Percentiles rank a stretch among this genome's conserved stretches.
Evolutionary conservation across 2,329 filamentous ascomycete genomes (phyloP).

Genomic region (Dactylellina leptospora): DNA sequence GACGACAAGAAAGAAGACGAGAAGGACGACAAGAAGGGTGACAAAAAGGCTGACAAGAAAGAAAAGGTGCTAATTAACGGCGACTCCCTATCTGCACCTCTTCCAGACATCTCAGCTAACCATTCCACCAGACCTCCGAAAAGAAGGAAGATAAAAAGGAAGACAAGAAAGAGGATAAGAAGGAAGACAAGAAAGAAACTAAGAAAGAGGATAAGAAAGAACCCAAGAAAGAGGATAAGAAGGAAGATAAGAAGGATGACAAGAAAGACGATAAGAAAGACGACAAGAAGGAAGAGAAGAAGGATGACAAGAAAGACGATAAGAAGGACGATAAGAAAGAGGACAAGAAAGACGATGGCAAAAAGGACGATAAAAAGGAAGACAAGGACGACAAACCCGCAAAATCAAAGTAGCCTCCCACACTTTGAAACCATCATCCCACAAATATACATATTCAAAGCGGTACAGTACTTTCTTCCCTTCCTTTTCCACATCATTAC

Average conservation of each 20-base stretch:
- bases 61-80: constrained; percentile 1
- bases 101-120: background rate
- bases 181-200: constrained; percentile 12
- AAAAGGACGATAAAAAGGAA: constrained; percentile 54
- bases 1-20: constrained; percentile 11
- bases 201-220: constrained; percentile 24
- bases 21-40: constrained; percentile 6
- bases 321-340: constrained; percentile 45
- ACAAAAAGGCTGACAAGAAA: constrained; percentile 4
- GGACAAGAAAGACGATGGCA: constrained; percentile 14
- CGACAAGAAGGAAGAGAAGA: constrained; percentile 8
- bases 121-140: constrained; percentile 53
- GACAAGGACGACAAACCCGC: constrained; percentile 48
- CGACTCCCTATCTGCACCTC: background rate
- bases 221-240: background rate
- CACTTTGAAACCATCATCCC: background rate
- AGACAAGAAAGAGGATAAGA: constrained; percentile 24
- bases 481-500: background rate
- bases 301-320: constrained; percentile 53
- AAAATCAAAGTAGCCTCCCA: background rate
- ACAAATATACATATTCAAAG: no score
- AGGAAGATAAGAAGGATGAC: constrained; percentile 12
- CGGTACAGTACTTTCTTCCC: background rate
- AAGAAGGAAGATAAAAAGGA: constrained; percentile 39
- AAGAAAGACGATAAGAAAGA: background rate